Conservation (phyloP, 1,139 yeast genomes). For the Sugiyamaella paludigena region DNA sequence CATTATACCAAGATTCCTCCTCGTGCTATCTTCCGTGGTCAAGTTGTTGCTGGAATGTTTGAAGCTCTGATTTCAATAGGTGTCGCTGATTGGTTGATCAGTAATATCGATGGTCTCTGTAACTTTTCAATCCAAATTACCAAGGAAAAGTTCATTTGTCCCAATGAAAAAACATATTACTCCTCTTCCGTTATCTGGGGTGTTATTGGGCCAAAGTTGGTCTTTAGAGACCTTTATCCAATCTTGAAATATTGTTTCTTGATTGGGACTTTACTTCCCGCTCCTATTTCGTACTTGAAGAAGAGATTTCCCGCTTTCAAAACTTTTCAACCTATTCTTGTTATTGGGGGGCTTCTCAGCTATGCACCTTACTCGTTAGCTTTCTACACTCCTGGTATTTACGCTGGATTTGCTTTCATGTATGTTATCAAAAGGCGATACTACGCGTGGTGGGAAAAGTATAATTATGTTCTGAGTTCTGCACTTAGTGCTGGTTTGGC, state of each 20-base stretch:
- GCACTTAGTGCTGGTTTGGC: slow-evolving; percentile 63
- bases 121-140: slow-evolving; percentile 37
- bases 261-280: slow-evolving; percentile 46
- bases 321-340: slow-evolving; percentile 53
- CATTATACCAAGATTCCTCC: slow-evolving; percentile 64
- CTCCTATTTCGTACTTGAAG: slow-evolving; percentile 41
- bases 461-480: slow-evolving; percentile 58
- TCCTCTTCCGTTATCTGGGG: slow-evolving; percentile 59
- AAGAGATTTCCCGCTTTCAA: slow-evolving; percentile 10
- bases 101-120: slow-evolving; percentile 50
- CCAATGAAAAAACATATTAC: slow-evolving; percentile 46
- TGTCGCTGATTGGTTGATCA: slow-evolving; percentile 53
- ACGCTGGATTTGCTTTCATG: slow-evolving; percentile 53
- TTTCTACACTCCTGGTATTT: slow-evolving; percentile 51
- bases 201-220: slow-evolving; percentile 60
- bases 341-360: slow-evolving; percentile 45
- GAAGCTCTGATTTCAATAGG: slow-evolving; percentile 49
- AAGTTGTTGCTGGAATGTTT: slow-evolving; percentile 44
- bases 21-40: slow-evolving; percentile 56
- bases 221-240: slow-evolving; percentile 50
- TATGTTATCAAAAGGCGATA: slow-evolving; percentile 49
- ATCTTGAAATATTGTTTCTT: slow-evolving; percentile 45
- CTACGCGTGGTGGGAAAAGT: slow-evolving; percentile 61
- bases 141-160: slow-evolving; percentile 35
- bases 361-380: slow-evolving; percentile 52